Evolutionary conservation across 2,329 filamentous ascomycete genomes (phyloP).

Genomic region (Trichoderma sp.): DNA sequence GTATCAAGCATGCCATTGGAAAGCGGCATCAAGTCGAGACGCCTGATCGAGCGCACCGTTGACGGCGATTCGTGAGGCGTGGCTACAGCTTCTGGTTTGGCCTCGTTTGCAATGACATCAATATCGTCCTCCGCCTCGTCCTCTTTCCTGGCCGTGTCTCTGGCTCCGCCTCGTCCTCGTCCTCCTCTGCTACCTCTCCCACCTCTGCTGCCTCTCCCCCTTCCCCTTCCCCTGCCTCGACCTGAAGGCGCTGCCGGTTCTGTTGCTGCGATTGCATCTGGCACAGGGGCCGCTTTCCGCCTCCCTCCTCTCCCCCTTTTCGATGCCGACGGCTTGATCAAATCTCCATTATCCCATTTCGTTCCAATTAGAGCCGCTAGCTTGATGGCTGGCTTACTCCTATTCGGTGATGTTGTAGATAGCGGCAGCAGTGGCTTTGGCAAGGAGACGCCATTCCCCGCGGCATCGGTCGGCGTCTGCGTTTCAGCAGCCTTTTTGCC

Average conservation of each 20-base stretch:
- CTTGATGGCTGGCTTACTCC: constrained; percentile 37
- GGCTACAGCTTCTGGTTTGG: not conserved
- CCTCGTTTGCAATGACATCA: constrained; percentile 18
- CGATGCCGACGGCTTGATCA: not conserved
- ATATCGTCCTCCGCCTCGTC: not conserved
- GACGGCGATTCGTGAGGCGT: constrained; percentile 18
- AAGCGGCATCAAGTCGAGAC: not conserved
- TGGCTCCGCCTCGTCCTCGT: not conserved
- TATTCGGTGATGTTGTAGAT: constrained; percentile 20
- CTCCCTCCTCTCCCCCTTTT: constrained; percentile 12
- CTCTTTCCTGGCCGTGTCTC: constrained; percentile 23
- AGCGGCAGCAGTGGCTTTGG: constrained; percentile 20
- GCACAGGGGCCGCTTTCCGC: not conserved
- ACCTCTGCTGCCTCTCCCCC: constrained; percentile 3
- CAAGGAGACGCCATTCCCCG: constrained; percentile 16
- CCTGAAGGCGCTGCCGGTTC: not conserved
- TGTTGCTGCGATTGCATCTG: not conserved
- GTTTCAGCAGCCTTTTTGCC: constrained; percentile 9
- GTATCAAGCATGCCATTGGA: constrained; percentile 15
- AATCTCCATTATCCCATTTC: constrained; percentile 37
- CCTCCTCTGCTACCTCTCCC: constrained; percentile 13
- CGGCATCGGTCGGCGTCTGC: not conserved
- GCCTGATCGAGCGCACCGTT: constrained; percentile 16
- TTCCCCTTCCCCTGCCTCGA: not conserved
- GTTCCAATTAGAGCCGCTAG: constrained; percentile 37